Percentiles rank a stretch among this genome's conserved stretches.
These are phyloP conservation scores for Lepidopterella palustris DNA, from an alignment of 495 filamentous ascomycete species.

Conservation along the genomic window DNA sequence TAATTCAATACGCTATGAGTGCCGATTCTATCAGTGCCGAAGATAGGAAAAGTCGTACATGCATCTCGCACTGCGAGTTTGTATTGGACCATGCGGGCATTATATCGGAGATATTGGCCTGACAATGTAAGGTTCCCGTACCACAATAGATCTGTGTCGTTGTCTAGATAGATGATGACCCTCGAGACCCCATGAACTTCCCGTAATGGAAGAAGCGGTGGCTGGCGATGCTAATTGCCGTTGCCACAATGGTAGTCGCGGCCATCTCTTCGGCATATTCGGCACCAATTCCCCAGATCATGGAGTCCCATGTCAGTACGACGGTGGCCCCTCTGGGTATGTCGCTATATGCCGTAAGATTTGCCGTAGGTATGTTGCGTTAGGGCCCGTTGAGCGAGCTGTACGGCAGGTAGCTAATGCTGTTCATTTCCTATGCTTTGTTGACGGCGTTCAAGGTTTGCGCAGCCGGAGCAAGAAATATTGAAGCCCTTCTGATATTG, in stretches of 20 bases:
- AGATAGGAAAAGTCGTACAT: not conserved
- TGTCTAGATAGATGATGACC: not conserved
- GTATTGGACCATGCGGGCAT: not conserved
- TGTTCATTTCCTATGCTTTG: constrained; percentile 47
- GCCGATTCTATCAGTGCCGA: no score
- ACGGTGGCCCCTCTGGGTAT: constrained; percentile 32
- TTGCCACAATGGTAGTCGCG: not conserved
- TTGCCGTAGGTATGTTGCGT: constrained; percentile 52
- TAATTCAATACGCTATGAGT: no score
- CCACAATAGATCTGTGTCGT: not conserved
- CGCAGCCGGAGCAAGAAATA: constrained; percentile 42
- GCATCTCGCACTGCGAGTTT: not conserved
- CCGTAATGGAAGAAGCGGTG: not conserved
- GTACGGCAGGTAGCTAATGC: constrained; percentile 52
- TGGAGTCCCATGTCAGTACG: constrained; percentile 27
- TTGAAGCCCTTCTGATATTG: constrained; percentile 50
- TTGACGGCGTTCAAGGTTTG: constrained; percentile 50
- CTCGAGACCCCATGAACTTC: not conserved
- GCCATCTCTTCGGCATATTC: not conserved
- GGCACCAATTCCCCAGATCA: constrained; percentile 13
- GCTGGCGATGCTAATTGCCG: not conserved
- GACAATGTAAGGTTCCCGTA: not conserved
- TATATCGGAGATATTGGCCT: not conserved
- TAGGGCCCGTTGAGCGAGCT: constrained; percentile 59
- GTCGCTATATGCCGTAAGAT: constrained; percentile 44